Conservation (phyloP, 306 rosid species). For the Corylus heterophylla region DNA sequence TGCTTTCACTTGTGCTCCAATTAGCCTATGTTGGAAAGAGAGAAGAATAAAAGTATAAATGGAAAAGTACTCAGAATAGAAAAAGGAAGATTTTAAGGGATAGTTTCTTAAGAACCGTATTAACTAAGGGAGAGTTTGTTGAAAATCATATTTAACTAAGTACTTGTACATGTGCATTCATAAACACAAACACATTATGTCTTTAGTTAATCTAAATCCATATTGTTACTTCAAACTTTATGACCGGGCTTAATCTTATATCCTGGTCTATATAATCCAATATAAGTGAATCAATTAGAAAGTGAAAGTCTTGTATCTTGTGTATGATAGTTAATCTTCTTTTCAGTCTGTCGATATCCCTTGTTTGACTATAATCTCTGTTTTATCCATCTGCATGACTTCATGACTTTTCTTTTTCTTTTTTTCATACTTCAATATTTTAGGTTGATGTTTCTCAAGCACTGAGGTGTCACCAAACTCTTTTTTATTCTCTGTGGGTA, state of each 20-base stretch:
- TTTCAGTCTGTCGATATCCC: not conserved
- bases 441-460: slow-evolving; percentile 17
- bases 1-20: not conserved
- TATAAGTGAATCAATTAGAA: not conserved
- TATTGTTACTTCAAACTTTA: not conserved
- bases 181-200: not conserved
- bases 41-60: not conserved
- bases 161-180: not conserved
- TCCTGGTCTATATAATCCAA: not conserved
- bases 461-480: slow-evolving; percentile 8
- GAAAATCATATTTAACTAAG: not conserved
- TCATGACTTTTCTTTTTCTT: not conserved
- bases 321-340: not conserved
- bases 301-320: not conserved
- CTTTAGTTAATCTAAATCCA: not conserved
- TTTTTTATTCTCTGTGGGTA: not conserved
- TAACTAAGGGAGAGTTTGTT: not conserved
- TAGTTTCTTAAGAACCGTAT: not conserved
- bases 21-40: not conserved
- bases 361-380: not conserved
- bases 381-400: not conserved
- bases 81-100: not conserved
- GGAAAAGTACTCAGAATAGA: not conserved
- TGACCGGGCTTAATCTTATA: not conserved
- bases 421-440: not conserved